A percentile compares a stretch with the other conserved stretches of the same genome.
Evolutionary conservation across 441 rosid genomes (phyloP).

Genomic region (Isatis lusitanica): DNA sequence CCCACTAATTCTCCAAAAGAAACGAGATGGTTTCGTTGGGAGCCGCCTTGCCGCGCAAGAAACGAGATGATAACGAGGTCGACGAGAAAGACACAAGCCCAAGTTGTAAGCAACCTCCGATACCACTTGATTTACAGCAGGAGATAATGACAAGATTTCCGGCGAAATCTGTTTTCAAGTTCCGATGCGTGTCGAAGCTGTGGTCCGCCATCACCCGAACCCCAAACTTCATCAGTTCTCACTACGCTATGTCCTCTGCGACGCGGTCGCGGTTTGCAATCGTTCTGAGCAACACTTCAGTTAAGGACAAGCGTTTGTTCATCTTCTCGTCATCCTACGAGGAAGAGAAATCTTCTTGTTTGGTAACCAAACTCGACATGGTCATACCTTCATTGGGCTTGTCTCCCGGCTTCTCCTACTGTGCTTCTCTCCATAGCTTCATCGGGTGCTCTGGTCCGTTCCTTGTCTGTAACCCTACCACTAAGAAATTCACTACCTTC

Average conservation of each 20-base stretch:
- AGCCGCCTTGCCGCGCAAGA: background rate
- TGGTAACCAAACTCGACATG: too few relatives aligned
- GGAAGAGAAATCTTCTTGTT: too few relatives aligned
- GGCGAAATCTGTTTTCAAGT: background rate
- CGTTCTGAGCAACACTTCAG: background rate
- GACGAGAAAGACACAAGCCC: background rate
- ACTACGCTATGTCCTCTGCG: background rate
- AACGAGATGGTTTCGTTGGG: background rate
- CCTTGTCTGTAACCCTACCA: too few relatives aligned
- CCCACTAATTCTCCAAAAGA: too few relatives aligned
- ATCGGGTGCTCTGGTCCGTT: too few relatives aligned
- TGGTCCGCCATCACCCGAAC: conserved; percentile 5
- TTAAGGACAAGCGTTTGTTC: background rate
- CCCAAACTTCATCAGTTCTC: background rate
- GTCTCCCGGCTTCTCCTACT: too few relatives aligned
- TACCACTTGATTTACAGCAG: background rate
- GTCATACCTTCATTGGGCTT: too few relatives aligned
- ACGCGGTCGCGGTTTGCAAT: background rate
- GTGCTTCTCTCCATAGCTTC: too few relatives aligned
- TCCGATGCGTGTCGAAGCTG: background rate
- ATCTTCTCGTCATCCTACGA: background rate
- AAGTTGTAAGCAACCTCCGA: background rate
- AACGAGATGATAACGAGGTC: background rate
- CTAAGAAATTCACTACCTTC: too few relatives aligned
- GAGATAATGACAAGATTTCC: conserved; percentile 1